These are phyloP conservation scores for Hanseniaspora nectarophila DNA, from an alignment of 805 yeast genomes.

Conservation along the genomic window DNA sequence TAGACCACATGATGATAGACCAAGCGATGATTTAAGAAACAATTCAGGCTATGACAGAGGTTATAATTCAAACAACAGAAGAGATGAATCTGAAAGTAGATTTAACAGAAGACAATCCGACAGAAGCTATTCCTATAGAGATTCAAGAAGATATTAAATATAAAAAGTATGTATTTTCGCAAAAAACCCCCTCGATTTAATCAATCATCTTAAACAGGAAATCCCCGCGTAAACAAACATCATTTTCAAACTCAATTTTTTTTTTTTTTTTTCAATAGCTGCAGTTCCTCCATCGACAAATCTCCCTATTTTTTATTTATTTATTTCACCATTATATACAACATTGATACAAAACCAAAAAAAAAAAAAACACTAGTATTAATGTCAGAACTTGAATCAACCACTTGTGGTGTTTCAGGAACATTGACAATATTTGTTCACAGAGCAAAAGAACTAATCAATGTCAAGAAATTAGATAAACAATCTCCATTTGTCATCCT, in stretches of 20 bases:
- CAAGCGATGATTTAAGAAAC: background rate
- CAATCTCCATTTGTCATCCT: conserved; percentile 85
- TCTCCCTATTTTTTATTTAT: too few species aligned
- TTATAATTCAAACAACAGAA: background rate
- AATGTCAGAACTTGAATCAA: conserved; percentile 9
- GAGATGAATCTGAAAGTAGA: background rate
- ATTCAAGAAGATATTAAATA: background rate
- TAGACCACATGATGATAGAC: background rate
- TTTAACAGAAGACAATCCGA: background rate
- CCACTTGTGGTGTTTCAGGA: conserved; percentile 27
- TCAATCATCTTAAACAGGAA: background rate
- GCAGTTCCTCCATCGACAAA: too few species aligned
- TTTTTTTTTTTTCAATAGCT: too few species aligned
- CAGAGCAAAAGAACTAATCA: conserved; percentile 76
- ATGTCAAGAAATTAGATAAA: conserved; percentile 74
- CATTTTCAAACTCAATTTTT: too few species aligned
- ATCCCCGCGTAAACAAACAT: background rate
- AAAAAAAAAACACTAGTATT: background rate
- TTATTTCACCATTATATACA: too few species aligned
- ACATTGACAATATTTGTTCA: conserved; percentile 63
- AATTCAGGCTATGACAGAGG: background rate
- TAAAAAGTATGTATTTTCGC: too few species aligned
- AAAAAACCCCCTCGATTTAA: too few species aligned
- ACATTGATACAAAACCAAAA: background rate
- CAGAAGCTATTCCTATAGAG: background rate